These are phyloP conservation scores for Sphaceloma murrayae DNA, from an alignment of 2,329 filamentous ascomycete genomes.

Conservation along the genomic window DNA sequence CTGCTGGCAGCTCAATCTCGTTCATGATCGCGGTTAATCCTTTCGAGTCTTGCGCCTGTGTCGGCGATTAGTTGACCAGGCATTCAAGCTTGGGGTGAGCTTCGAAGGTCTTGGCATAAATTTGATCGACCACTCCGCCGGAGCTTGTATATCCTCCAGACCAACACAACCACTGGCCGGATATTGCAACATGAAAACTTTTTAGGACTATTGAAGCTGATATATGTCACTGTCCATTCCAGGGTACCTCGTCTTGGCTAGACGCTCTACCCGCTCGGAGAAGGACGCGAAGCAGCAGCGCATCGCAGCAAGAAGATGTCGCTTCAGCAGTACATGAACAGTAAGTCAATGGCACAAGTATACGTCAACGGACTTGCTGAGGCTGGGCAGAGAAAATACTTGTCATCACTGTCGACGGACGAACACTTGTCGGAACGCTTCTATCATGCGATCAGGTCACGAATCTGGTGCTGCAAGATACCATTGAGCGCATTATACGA, in stretches of 20 bases:
- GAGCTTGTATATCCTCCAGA: no score
- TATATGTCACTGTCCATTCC: no score
- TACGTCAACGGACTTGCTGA: background rate
- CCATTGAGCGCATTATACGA: conserved; percentile 83
- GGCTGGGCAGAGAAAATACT: conserved; percentile 67
- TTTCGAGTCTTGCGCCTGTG: no score
- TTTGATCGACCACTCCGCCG: background rate
- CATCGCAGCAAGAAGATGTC: conserved; percentile 27
- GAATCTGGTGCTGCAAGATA: conserved; percentile 77
- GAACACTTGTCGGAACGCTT: conserved; percentile 66
- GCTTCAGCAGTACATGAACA: conserved; percentile 37
- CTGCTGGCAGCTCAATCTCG: conserved; percentile 20
- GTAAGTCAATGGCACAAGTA: conserved; percentile 22
- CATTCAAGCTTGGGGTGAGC: background rate
- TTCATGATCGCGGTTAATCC: background rate
- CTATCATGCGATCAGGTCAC: conserved; percentile 83
- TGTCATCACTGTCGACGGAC: conserved; percentile 84
- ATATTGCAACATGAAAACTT: no score
- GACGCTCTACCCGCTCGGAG: no score
- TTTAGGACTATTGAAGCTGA: no score
- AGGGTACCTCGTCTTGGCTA: no score
- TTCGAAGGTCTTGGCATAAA: conserved; percentile 13
- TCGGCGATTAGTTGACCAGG: no score
- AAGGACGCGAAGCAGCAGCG: background rate
- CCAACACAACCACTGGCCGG: no score